phyloP scores from a whole-genome alignment of 2,329 filamentous ascomycete species.

The Aspergillus sojae region DNA sequence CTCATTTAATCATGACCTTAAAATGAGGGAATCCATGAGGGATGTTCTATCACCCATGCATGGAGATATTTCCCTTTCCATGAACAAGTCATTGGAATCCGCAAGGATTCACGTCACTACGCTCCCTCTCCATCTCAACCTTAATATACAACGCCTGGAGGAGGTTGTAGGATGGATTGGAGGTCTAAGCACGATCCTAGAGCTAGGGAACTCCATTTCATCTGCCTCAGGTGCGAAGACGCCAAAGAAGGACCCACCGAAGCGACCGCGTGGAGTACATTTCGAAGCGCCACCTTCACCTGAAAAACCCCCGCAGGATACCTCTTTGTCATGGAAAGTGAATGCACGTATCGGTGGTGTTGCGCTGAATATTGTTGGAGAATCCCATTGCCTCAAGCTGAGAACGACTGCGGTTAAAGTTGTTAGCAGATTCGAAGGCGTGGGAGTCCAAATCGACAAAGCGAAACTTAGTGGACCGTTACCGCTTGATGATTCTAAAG shows the following conservation, averaged over 20 bases:
- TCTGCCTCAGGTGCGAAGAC: constrained; percentile 63
- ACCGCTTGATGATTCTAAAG: constrained; percentile 48
- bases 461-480: constrained; percentile 75
- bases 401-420: constrained; percentile 82
- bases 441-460: constrained; percentile 74
- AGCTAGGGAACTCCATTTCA: constrained; percentile 81
- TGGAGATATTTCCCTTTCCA: constrained; percentile 43
- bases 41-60: constrained; percentile 41
- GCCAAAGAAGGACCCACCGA: constrained; percentile 32
- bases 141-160: constrained; percentile 81
- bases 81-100: constrained; percentile 34
- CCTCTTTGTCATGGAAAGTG: constrained; percentile 58
- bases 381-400: constrained; percentile 71
- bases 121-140: constrained; percentile 71
- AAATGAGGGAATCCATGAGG: constrained; percentile 49
- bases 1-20: constrained; percentile 53
- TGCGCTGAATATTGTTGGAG: constrained; percentile 74
- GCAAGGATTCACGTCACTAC: constrained; percentile 67
- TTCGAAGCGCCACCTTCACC: constrained; percentile 55
- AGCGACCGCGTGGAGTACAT: constrained; percentile 54
- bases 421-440: constrained; percentile 71
- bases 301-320: constrained; percentile 18
- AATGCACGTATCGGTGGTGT: constrained; percentile 78
- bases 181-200: constrained; percentile 86
- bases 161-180: constrained; percentile 88